A percentile compares a stretch with the other conserved stretches of the same genome.
Conservation (phyloP, 2,329 filamentous ascomycete species). For the Fusarium caatingaense region DNA sequence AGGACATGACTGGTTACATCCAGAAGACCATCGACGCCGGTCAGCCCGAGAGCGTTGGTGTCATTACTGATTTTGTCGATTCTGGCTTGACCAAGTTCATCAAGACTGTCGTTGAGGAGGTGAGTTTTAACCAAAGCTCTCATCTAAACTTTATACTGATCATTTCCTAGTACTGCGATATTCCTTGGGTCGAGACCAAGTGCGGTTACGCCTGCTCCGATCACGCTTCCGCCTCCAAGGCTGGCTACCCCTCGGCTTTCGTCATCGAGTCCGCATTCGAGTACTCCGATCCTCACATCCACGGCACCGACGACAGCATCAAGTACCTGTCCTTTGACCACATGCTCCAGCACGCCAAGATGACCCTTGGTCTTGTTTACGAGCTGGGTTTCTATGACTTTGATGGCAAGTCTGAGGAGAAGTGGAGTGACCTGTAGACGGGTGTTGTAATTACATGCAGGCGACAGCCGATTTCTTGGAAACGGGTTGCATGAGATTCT, state of each 20-base stretch:
- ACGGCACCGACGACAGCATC: constrained; percentile 76
- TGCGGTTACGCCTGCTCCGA: constrained; percentile 88
- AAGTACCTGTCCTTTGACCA: constrained; percentile 84
- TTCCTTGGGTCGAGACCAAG: constrained; percentile 87
- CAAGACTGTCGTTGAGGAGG: constrained; percentile 81
- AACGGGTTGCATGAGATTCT: not conserved
- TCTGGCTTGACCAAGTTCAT: constrained; percentile 86
- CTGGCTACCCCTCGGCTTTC: constrained; percentile 79
- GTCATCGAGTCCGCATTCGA: constrained; percentile 81
- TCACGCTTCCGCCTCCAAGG: constrained; percentile 78
- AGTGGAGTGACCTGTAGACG: constrained; percentile 53
- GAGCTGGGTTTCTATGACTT: constrained; percentile 85
- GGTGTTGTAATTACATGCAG: constrained; percentile 2
- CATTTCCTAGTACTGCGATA: constrained; percentile 78
- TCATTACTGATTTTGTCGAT: constrained; percentile 94
- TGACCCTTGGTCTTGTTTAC: constrained; percentile 85
- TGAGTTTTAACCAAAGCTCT: constrained; percentile 23
- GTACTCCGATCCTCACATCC: constrained; percentile 74
- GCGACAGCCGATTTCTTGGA: not conserved
- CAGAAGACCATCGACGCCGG: constrained; percentile 86
- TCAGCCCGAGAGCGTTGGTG: constrained; percentile 85
- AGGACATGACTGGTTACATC: constrained; percentile 96
- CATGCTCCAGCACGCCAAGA: constrained; percentile 89
- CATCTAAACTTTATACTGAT: constrained; percentile 1
- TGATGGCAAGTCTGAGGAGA: constrained; percentile 52